These are phyloP conservation scores for Chaetomiaceae sp. DNA, from an alignment of 2,329 filamentous ascomycete species.

Conservation along the genomic window DNA sequence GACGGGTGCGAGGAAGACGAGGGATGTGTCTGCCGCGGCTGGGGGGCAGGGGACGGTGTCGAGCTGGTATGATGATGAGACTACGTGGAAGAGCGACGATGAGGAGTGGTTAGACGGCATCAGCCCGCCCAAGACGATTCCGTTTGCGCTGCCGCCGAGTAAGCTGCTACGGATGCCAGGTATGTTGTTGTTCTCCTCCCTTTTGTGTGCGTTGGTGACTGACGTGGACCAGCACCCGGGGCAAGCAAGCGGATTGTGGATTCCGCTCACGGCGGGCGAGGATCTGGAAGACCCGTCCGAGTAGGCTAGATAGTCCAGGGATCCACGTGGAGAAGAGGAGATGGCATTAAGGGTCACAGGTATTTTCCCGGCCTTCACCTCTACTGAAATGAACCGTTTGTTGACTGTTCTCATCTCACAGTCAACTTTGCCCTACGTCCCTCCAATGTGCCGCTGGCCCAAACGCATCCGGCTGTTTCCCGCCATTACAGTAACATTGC, in stretches of 20 bases:
- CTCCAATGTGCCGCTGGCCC: too few relatives aligned
- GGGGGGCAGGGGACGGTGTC: constrained; percentile 25
- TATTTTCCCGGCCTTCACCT: too few relatives aligned
- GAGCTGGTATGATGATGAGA: constrained; percentile 45
- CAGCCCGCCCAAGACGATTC: constrained; percentile 90
- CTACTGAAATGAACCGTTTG: too few relatives aligned
- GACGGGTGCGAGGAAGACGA: constrained; percentile 44
- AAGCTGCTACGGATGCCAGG: constrained; percentile 76
- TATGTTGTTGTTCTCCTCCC: constrained; percentile 41
- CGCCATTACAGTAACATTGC: too few relatives aligned
- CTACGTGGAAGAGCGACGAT: constrained; percentile 73
- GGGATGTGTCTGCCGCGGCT: constrained; percentile 45
- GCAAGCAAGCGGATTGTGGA: constrained; percentile 76
- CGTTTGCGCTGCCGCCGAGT: constrained; percentile 74
- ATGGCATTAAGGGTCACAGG: too few relatives aligned
- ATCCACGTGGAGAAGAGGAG: too few relatives aligned
- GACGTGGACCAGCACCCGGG: constrained; percentile 60
- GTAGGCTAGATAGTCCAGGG: too few relatives aligned
- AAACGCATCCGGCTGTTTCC: too few relatives aligned
- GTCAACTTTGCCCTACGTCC: too few relatives aligned
- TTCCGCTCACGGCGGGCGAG: constrained; percentile 70
- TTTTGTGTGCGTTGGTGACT: background rate
- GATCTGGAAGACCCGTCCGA: constrained; percentile 52
- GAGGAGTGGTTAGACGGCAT: constrained; percentile 67
- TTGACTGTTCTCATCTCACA: too few relatives aligned